A percentile compares a stretch with the other conserved stretches of the same genome.
phyloP scores from a whole-genome alignment of 345 rosid genomes.

The Trapa bicornis region DNA sequence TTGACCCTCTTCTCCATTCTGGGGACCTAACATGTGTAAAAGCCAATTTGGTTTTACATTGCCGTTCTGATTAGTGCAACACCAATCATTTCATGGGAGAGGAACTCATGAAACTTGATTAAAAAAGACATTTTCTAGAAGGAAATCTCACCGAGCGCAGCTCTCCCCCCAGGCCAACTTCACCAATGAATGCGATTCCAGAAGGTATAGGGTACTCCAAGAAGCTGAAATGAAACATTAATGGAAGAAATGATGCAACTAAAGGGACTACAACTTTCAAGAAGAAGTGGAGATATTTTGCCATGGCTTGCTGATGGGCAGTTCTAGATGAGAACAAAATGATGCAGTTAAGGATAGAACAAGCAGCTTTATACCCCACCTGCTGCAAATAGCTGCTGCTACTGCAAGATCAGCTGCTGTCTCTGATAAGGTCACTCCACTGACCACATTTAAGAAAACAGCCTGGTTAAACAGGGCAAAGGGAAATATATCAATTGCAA shows the following conservation, averaged over 20 bases:
- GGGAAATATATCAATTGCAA: neutral
- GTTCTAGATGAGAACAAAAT: neutral
- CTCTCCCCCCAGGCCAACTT: constrained; percentile 82
- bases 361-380: constrained; percentile 22
- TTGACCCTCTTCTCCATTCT: constrained; percentile 70
- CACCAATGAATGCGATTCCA: constrained; percentile 74
- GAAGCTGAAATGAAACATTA: constrained; percentile 35
- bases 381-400: constrained; percentile 95
- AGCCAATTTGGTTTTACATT: neutral
- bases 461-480: constrained; percentile 25
- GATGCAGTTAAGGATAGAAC: too few species aligned
- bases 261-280: neutral
- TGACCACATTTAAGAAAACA: constrained; percentile 66
- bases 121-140: neutral
- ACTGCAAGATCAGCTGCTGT: constrained; percentile 91
- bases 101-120: neutral
- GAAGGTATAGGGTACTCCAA: constrained; percentile 81
- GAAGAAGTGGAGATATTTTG: neutral
- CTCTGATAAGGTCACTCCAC: constrained; percentile 66
- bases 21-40: constrained; percentile 34
- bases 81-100: neutral
- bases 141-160: constrained; percentile 50
- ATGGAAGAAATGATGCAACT: neutral
- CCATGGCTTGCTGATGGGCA: neutral
- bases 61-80: neutral